Base-by-base conservation (phyloP, 1,284 basidiomycete genomes). In the Peniophora sp. region DNA sequence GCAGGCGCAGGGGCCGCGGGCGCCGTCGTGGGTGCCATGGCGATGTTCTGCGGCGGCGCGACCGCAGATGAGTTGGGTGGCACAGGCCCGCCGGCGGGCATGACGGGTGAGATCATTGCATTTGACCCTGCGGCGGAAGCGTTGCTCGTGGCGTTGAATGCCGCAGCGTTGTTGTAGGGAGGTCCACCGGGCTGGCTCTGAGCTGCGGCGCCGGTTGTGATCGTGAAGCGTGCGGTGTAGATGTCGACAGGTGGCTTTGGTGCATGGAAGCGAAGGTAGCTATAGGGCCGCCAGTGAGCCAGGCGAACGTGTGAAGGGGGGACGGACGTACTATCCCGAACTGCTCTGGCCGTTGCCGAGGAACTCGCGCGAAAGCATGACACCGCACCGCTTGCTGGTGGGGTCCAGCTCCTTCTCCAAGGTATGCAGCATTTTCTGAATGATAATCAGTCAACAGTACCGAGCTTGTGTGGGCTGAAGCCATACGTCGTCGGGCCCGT, bases 181-280 rank as follows among this genome's bases (percentile, higher is more conserved):
- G 42, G 51, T 59, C 55, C 51, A 58, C 48, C 54, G 57, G 34
- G n/a, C n/a, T n/a, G 52, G 57, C 15, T 53, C 55, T 47, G 42
- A 50, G 18, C 17, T n/a, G n/a, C 49, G 34, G 57, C 55, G 32
- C 58, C 55, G 41, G 64, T 61, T 57, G 57, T 62, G 50, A 72
- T 64, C 12, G 68, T 69, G 57, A 76, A 77, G 17, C 72, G 69
- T 8, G 69, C 63, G 27, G 66, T 69, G 39, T 62, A 67, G 56
- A 62, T 50, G 10, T 59, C 57, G 20, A 55, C 20, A 2, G 55
- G 53, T 1, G 62, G 65, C 3, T 63, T 47, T 8, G 61, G 51
- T 24, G 59, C 62, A 14, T 56, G 56, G 55, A 70, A 67, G 2
- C 61, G 60, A 42, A 70, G 53, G 47, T 63, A 58, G 50, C 68